phyloP scores from a whole-genome alignment of 164 flowering plant genomes.

The Vitis amurensis region DNA sequence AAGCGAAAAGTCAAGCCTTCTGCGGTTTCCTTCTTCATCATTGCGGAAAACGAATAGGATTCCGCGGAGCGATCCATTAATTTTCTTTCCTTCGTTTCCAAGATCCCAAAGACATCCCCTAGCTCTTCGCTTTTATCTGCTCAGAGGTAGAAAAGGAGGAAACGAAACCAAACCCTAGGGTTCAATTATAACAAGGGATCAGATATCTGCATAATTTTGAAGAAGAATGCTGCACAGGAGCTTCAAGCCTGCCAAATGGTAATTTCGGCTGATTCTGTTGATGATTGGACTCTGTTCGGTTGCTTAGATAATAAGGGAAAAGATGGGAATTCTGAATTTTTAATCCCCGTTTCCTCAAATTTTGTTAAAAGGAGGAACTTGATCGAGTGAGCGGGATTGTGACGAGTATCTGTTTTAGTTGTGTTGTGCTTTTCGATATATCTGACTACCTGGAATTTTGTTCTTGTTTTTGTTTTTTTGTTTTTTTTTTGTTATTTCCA shows the following conservation, averaged over 20 bases:
- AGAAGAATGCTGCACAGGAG: conserved; percentile 64
- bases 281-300: too few species aligned
- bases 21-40: too few species aligned
- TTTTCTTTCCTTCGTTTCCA: conserved; percentile 6
- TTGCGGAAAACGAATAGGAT: not conserved
- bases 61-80: not conserved
- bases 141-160: too few species aligned
- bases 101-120: conserved; percentile 4
- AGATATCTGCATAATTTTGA: not conserved
- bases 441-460: too few species aligned
- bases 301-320: too few species aligned
- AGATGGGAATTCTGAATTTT: not conserved
- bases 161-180: not conserved
- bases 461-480: not conserved
- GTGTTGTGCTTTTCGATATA: too few species aligned
- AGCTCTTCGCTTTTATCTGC: too few species aligned
- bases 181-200: not conserved
- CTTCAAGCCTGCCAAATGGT: conserved; percentile 93
- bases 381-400: too few species aligned
- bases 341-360: not conserved
- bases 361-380: not conserved
- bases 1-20: too few species aligned
- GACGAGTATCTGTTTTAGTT: too few species aligned
- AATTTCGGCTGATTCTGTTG: not conserved
- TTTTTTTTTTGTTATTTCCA: not conserved